These are phyloP conservation scores for Nemania abortiva DNA, from an alignment of 2,329 filamentous ascomycete species.

Conservation along the genomic window DNA sequence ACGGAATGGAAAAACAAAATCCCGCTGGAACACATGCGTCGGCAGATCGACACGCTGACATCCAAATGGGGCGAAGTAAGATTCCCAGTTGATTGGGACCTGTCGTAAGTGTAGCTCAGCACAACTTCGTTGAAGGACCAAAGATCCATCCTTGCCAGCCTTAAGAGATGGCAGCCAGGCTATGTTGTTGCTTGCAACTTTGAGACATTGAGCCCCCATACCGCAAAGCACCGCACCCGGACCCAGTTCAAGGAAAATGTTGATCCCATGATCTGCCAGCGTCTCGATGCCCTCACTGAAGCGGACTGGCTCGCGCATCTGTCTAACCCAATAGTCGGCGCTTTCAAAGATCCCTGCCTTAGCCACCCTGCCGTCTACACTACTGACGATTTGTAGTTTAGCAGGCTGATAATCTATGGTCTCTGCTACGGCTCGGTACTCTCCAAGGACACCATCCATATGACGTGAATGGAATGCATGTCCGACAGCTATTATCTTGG, in stretches of 20 bases:
- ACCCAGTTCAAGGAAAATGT: conserved; percentile 51
- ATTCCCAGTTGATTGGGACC: conserved; percentile 48
- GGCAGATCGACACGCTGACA: conserved; percentile 48
- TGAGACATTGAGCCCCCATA: conserved; percentile 47
- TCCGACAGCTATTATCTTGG: conserved; percentile 39
- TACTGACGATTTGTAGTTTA: conserved; percentile 44
- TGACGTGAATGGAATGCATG: conserved; percentile 50
- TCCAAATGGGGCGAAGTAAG: conserved; percentile 48
- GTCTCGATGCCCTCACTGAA: conserved; percentile 49
- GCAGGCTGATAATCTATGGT: conserved; percentile 42
- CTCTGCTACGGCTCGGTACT: conserved; percentile 43
- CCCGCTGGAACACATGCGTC: conserved; percentile 51
- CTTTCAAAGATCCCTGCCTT: conserved; percentile 42
- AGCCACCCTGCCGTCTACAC: conserved; percentile 42
- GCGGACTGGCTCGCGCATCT: conserved; percentile 47
- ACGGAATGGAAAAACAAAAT: not conserved
- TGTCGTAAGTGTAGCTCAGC: conserved; percentile 45
- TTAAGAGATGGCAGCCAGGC: conserved; percentile 49
- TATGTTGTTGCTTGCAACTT: conserved; percentile 22
- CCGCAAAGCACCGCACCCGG: conserved; percentile 48
- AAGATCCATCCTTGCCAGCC: conserved; percentile 32
- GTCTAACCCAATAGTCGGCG: conserved; percentile 49
- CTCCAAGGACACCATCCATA: conserved; percentile 46
- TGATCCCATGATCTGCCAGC: conserved; percentile 43
- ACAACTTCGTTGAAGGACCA: conserved; percentile 43